phyloP scores from a whole-genome alignment of 768 basidiomycete species.

The Hirschioporus abietinus region DNA sequence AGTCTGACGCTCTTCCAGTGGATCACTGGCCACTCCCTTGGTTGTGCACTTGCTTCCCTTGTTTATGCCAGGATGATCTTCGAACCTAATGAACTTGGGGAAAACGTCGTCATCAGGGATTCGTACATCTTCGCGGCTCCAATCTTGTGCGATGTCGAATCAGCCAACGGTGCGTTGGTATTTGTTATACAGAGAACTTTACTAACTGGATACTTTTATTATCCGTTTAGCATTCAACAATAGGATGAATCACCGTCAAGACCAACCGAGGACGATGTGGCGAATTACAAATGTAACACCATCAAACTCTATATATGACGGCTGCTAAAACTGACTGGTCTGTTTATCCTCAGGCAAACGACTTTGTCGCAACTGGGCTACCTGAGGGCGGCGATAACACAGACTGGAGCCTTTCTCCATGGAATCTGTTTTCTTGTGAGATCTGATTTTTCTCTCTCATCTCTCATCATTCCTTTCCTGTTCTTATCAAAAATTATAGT shows the following conservation, averaged over 20 bases:
- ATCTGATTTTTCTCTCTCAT: background rate
- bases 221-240: slow-evolving; percentile 15
- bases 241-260: slow-evolving; percentile 14
- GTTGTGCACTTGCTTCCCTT: slow-evolving; percentile 17
- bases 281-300: slow-evolving; percentile 15
- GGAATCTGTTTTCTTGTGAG: slow-evolving; percentile 16
- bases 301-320: background rate
- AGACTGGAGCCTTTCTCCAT: slow-evolving; percentile 14
- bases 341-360: slow-evolving; percentile 9
- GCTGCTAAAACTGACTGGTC: background rate
- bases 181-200: background rate
- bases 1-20: slow-evolving; percentile 5
- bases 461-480: background rate
- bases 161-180: slow-evolving; percentile 12
- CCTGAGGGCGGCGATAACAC: slow-evolving; percentile 15
- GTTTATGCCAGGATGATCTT: slow-evolving; percentile 16
- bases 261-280: slow-evolving; percentile 17
- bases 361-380: slow-evolving; percentile 14
- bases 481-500: background rate
- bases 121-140: slow-evolving; percentile 18
- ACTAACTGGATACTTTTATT: background rate
- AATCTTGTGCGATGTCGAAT: slow-evolving; percentile 17
- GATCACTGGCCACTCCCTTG: slow-evolving; percentile 18
- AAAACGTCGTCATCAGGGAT: slow-evolving; percentile 13
- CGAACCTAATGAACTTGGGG: slow-evolving; percentile 15